A percentile compares a stretch with the other conserved stretches of the same genome.
phyloP scores from a whole-genome alignment of 2,329 filamentous ascomycete genomes.

The Talaromyces amestolkiae region DNA sequence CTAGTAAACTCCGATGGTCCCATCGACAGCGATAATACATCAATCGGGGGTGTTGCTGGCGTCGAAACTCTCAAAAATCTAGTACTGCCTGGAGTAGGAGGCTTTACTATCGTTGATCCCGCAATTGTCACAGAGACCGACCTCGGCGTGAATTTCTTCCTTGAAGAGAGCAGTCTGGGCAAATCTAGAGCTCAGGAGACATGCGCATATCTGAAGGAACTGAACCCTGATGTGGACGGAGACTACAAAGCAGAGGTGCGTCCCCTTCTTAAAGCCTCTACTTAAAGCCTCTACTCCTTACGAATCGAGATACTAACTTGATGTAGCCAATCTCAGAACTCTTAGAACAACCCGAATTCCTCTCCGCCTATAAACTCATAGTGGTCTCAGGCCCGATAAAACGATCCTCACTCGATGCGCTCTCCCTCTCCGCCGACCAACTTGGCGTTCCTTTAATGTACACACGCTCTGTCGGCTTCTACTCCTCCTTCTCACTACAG shows the following conservation, averaged over 20 bases:
- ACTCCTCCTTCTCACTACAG: conserved; percentile 79
- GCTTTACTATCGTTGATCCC: conserved; percentile 86
- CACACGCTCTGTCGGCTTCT: conserved; percentile 87
- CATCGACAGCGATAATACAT: conserved; percentile 33
- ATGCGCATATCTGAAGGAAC: conserved; percentile 72
- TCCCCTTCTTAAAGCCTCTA: not conserved
- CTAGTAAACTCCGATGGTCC: conserved; percentile 69
- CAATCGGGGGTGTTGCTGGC: conserved; percentile 77
- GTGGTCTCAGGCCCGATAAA: conserved; percentile 60
- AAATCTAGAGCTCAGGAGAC: conserved; percentile 75
- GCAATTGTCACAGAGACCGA: conserved; percentile 75
- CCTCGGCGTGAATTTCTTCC: conserved; percentile 94
- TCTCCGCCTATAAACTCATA: conserved; percentile 57
- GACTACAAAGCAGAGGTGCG: conserved; percentile 61
- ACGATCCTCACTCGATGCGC: conserved; percentile 49
- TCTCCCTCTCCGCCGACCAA: conserved; percentile 52
- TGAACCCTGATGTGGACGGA: conserved; percentile 89
- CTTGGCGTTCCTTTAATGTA: conserved; percentile 73
- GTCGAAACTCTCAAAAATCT: conserved; percentile 94
- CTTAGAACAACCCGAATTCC: conserved; percentile 38
- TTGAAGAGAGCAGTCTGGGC: conserved; percentile 75
- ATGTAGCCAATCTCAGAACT: conserved; percentile 38
- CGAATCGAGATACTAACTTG: conserved; percentile 12
- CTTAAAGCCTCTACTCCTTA: not conserved
- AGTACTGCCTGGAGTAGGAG: conserved; percentile 87